These are phyloP conservation scores for Kodamaea ohmeri DNA, from an alignment of 1,139 yeast species.

Conservation along the genomic window DNA sequence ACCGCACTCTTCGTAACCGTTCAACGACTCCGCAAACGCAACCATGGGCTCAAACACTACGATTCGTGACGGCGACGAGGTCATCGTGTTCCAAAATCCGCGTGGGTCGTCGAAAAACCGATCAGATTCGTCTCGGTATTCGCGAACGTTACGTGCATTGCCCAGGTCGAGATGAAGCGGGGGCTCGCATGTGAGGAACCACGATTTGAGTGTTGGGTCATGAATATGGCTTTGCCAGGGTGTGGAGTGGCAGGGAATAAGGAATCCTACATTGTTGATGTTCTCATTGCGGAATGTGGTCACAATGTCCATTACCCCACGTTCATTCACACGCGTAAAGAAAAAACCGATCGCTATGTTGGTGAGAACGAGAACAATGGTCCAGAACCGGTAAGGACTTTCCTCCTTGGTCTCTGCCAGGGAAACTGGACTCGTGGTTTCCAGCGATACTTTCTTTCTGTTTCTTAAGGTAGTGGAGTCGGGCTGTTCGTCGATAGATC, in stretches of 20 bases:
- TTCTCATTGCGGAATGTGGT: constrained; percentile 45
- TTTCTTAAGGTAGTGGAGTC: too few relatives aligned
- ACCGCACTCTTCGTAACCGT: constrained; percentile 44
- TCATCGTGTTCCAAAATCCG: constrained; percentile 37
- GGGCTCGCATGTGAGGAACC: constrained; percentile 93
- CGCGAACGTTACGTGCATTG: constrained; percentile 24
- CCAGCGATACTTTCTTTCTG: too few relatives aligned
- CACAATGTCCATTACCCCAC: constrained; percentile 77
- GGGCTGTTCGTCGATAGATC: too few relatives aligned
- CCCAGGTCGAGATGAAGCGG: constrained; percentile 52
- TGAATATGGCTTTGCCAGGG: constrained; percentile 92
- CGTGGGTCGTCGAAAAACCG: constrained; percentile 67
- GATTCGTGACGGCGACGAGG: constrained; percentile 57
- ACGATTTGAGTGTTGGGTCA: constrained; percentile 40
- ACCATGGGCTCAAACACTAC: constrained; percentile 57
- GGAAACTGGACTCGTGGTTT: too few relatives aligned
- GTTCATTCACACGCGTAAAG: constrained; percentile 68
- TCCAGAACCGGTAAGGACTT: too few relatives aligned
- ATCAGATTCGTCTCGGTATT: constrained; percentile 85
- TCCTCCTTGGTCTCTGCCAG: too few relatives aligned
- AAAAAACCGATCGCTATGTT: constrained; percentile 49
- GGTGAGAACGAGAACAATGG: constrained; percentile 24
- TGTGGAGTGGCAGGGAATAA: constrained; percentile 96
- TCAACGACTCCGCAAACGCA: constrained; percentile 36
- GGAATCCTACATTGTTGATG: constrained; percentile 62